Base-by-base conservation (phyloP, 805 yeast species). In the Starmerella asiatica region DNA sequence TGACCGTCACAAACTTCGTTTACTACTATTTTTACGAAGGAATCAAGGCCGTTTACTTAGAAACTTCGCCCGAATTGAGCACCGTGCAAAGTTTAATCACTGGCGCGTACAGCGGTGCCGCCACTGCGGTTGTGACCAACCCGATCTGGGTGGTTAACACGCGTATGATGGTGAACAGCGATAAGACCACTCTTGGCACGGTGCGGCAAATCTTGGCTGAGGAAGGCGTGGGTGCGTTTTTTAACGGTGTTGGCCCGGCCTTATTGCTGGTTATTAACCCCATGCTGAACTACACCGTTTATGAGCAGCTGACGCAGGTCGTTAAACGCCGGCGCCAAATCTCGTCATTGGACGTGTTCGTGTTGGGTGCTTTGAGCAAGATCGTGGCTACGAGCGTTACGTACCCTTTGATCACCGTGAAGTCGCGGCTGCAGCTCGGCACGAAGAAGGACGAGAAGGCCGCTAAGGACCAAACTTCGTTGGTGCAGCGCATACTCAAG, bases 91-190 rank as follows among this genome's bases (percentile, higher is more conserved):
- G 83, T 39, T 77, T 84, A 51, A 44, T 69, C 5, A 76, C 85
- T 2, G 93, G 96, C 21, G 78, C 91, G 1, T 67, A 82, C 53
- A 93, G 95, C 2, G 95, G 96, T 0, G 71, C 85, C 8, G 71
- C 84, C 29, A 84, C 95, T 3, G 80, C 85, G 36, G 63, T 80
- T 17, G 68, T 76, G 9, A 76, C 94, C 11, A 85, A 85, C 58
- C 96, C 96, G 9, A 82, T 88, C 50, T 85, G 96, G 96, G 93
- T 85, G 32, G 91, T 93, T 33, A 85, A 85, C 57, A 85, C 96
- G 3, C 70, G 94, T 55, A 75, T 79, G 71, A 81, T 93, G 51
- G 84, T 86, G 16, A 48, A 51, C 14, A 56, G 52, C 33, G 56
- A 57, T 28, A 62, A 63, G 33, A 56, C 70, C 24, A 74, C 86